A percentile compares a stretch with the other conserved stretches of the same genome.
These are phyloP conservation scores for Venturia aucupariae DNA, from an alignment of 2,329 filamentous ascomycete species.

Conservation along the genomic window DNA sequence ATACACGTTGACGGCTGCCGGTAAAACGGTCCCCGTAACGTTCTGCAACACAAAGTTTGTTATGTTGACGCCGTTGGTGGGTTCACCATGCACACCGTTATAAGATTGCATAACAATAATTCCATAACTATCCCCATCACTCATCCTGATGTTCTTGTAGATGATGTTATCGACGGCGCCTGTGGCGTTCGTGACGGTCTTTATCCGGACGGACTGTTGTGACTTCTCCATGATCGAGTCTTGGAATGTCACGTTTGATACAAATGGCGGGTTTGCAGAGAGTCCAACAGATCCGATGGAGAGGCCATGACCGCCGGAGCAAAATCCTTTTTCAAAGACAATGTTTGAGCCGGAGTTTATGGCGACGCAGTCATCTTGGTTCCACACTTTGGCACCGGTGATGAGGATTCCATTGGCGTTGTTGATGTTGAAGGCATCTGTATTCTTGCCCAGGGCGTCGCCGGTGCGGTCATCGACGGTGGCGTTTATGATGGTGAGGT, in stretches of 20 bases:
- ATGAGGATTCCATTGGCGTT: slow-evolving; percentile 40
- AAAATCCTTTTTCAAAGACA: slow-evolving; percentile 31
- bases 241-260: slow-evolving; percentile 40
- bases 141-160: slow-evolving; percentile 39
- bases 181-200: slow-evolving; percentile 43
- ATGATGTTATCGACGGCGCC: slow-evolving; percentile 41
- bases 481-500: slow-evolving; percentile 39
- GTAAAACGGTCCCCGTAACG: slow-evolving; percentile 29
- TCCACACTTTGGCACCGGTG: slow-evolving; percentile 42
- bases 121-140: slow-evolving; percentile 38
- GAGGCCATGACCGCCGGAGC: slow-evolving; percentile 47
- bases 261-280: slow-evolving; percentile 36
- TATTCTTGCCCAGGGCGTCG: slow-evolving; percentile 40
- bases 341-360: slow-evolving; percentile 45
- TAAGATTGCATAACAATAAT: slow-evolving; percentile 46
- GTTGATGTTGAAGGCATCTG: slow-evolving; percentile 49
- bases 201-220: slow-evolving; percentile 49
- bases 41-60: slow-evolving; percentile 33
- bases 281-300: slow-evolving; percentile 52
- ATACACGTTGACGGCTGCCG: slow-evolving; percentile 22
- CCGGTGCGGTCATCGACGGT: slow-evolving; percentile 50
- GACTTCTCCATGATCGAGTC: slow-evolving; percentile 35
- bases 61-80: slow-evolving; percentile 40
- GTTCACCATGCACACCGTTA: slow-evolving; percentile 32
- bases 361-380: slow-evolving; percentile 53